Percentiles rank a stretch among this genome's conserved stretches.
Evolutionary conservation across 2,329 filamentous ascomycete genomes (phyloP).

Genomic region (Cercospora berteroae): DNA sequence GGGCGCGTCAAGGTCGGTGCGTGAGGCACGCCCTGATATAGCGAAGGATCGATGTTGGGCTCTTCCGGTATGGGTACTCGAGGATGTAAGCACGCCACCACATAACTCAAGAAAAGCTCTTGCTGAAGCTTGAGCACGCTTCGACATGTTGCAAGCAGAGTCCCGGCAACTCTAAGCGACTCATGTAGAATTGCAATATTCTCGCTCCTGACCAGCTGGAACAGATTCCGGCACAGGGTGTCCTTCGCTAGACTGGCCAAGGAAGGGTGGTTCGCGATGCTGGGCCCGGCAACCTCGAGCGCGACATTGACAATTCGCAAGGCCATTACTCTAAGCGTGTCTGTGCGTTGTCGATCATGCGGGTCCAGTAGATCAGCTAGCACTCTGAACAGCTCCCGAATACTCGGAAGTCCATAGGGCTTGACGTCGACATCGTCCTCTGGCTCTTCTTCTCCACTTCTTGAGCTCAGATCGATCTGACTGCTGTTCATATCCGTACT

Average conservation of each 20-base stretch:
- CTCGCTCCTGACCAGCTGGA: slow-evolving; percentile 93
- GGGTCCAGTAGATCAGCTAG: slow-evolving; percentile 91
- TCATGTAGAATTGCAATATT: slow-evolving; percentile 94
- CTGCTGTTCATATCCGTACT: slow-evolving; percentile 42
- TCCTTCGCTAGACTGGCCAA: slow-evolving; percentile 87
- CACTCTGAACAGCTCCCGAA: slow-evolving; percentile 89
- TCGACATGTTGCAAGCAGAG: slow-evolving; percentile 84
- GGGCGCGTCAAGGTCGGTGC: slow-evolving; percentile 83
- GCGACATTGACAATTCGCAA: slow-evolving; percentile 95
- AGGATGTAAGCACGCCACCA: slow-evolving; percentile 90
- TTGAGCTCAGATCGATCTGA: slow-evolving; percentile 42
- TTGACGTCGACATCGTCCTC: slow-evolving; percentile 61
- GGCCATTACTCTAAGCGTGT: slow-evolving; percentile 96
- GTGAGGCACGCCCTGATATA: slow-evolving; percentile 92
- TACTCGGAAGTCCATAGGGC: slow-evolving; percentile 91
- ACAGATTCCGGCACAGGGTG: slow-evolving; percentile 87
- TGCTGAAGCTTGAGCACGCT: slow-evolving; percentile 92
- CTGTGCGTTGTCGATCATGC: slow-evolving; percentile 86
- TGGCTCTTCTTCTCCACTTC: slow-evolving; percentile 35
- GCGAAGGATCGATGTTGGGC: slow-evolving; percentile 79
- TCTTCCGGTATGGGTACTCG: slow-evolving; percentile 92
- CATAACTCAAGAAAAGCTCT: slow-evolving; percentile 89
- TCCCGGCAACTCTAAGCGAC: slow-evolving; percentile 86
- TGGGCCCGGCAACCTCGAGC: slow-evolving; percentile 90
- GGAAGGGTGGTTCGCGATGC: slow-evolving; percentile 87